Evolutionary conservation across 768 basidiomycete species (phyloP).

Genomic region (Clathrus columnatus): DNA sequence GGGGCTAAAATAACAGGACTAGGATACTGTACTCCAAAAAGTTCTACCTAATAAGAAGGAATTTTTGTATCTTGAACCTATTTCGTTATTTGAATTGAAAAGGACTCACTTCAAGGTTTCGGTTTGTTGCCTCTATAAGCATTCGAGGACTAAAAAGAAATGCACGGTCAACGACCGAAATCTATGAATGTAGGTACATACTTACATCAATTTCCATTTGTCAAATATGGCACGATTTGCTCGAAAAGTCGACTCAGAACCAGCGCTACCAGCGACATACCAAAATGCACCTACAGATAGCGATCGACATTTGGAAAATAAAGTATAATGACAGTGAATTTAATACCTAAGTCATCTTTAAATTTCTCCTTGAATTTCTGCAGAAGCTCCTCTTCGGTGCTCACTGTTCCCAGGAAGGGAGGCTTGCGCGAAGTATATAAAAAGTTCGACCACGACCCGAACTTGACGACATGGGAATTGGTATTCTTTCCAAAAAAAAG

Average conservation of each 20-base stretch:
- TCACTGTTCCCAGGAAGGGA: conserved; percentile 46
- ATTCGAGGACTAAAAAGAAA: conserved; percentile 46
- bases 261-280: conserved; percentile 74
- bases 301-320: neutral
- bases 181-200: neutral
- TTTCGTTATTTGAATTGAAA: neutral
- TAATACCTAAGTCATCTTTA: conserved; percentile 47
- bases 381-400: conserved; percentile 48
- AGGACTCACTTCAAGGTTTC: conserved; percentile 51
- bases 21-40: conserved; percentile 54
- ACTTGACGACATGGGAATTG: neutral
- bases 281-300: conserved; percentile 48
- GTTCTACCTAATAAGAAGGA: conserved; percentile 1
- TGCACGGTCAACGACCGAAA: neutral
- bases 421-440: conserved; percentile 17
- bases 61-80: neutral
- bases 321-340: neutral
- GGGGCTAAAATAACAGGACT: conserved; percentile 55
- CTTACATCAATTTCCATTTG: conserved; percentile 55
- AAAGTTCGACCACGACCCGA: conserved; percentile 11
- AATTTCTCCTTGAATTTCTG: conserved; percentile 54
- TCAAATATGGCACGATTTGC: conserved; percentile 59
- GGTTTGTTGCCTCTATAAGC: conserved; percentile 51
- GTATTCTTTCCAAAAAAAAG: neutral
- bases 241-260: conserved; percentile 54